These are phyloP conservation scores for Apodospora peruviana DNA, from an alignment of 495 filamentous ascomycete species.

Conservation along the genomic window DNA sequence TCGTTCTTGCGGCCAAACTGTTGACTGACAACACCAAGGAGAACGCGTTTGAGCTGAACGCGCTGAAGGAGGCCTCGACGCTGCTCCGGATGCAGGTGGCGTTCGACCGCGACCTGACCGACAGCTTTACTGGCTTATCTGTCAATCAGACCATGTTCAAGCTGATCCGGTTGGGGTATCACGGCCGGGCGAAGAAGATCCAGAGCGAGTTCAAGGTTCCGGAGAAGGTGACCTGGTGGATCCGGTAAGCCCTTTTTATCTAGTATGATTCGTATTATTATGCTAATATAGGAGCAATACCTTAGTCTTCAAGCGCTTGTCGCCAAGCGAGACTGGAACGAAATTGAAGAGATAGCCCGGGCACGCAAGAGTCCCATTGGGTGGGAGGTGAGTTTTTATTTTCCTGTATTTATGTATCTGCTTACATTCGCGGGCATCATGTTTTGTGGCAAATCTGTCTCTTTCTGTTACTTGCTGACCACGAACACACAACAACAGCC, in stretches of 20 bases:
- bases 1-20: conserved; percentile 75
- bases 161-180: conserved; percentile 67
- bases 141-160: conserved; percentile 89
- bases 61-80: conserved; percentile 69
- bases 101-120: conserved; percentile 76
- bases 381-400: conserved; percentile 66
- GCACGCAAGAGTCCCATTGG: conserved; percentile 82
- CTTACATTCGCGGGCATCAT: neutral
- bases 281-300: too few species aligned
- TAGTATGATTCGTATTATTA: neutral
- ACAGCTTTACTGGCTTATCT: conserved; percentile 70
- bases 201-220: conserved; percentile 89
- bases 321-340: conserved; percentile 81
- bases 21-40: conserved; percentile 77
- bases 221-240: conserved; percentile 86
- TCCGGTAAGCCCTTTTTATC: conserved; percentile 45
- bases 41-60: conserved; percentile 63
- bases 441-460: neutral
- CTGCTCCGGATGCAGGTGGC: conserved; percentile 80
- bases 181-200: conserved; percentile 75
- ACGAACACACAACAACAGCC: conserved; percentile 57
- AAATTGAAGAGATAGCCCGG: conserved; percentile 77
- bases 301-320: conserved; percentile 82
- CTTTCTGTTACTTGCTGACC: neutral
- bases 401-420: neutral